phyloP scores from a whole-genome alignment of 1,284 basidiomycete genomes.

The Apiotrichum sp. region DNA sequence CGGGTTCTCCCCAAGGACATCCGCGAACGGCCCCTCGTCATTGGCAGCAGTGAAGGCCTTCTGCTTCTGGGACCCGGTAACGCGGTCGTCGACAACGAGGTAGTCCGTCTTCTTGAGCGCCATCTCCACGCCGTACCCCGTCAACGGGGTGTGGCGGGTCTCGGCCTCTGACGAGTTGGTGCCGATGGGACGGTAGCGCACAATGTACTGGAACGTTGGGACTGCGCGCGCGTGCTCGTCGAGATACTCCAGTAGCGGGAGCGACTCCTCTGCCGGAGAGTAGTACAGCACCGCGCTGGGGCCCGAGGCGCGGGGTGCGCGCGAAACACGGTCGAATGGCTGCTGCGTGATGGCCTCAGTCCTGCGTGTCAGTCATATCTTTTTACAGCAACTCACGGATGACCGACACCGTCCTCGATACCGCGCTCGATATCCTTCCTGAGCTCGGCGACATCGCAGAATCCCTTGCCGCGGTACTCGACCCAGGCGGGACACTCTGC shows the following conservation, averaged over 20 bases:
- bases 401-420: conserved; percentile 44
- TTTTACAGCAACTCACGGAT: too few relatives aligned
- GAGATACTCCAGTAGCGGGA: conserved; percentile 60
- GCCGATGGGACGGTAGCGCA: conserved; percentile 58
- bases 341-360: conserved; percentile 31
- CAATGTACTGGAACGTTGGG: conserved; percentile 62
- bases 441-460: conserved; percentile 65
- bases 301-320: conserved; percentile 53
- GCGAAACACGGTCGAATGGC: conserved; percentile 61
- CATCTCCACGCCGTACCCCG: conserved; percentile 84
- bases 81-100: conserved; percentile 80
- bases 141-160: conserved; percentile 51
- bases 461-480: conserved; percentile 72
- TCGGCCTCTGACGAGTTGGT: neutral
- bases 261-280: conserved; percentile 55
- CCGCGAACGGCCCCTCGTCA: conserved; percentile 12
- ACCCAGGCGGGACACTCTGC: conserved; percentile 70
- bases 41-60: neutral
- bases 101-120: conserved; percentile 98
- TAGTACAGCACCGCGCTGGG: conserved; percentile 64
- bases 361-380: too few relatives aligned
- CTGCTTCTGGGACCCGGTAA: conserved; percentile 8
- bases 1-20: conserved; percentile 37
- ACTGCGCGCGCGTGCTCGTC: conserved; percentile 49
- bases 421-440: conserved; percentile 53